Conservation (phyloP, 225 moss, liverwort and hornwort genomes). For the Pleurozium schreberi region DNA sequence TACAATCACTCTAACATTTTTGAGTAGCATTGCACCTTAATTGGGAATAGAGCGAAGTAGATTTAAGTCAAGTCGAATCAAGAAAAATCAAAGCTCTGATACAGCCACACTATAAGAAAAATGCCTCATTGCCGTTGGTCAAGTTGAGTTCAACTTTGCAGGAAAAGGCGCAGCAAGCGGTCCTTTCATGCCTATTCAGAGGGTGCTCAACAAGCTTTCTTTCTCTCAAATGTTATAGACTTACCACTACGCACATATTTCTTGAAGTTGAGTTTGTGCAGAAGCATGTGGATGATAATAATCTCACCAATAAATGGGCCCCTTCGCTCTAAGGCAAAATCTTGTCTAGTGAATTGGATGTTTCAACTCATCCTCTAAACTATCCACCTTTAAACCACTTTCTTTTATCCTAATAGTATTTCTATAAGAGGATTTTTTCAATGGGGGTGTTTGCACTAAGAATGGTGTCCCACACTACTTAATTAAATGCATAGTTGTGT, state of each 20-base stretch:
- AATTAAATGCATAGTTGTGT: too few relatives aligned
- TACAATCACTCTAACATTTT: not conserved
- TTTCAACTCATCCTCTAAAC: not conserved
- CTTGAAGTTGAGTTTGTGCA: too few relatives aligned
- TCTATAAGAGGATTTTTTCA: too few relatives aligned
- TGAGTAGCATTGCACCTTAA: not conserved
- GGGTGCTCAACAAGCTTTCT: not conserved
- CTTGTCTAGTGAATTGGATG: not conserved
- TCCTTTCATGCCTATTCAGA: not conserved
- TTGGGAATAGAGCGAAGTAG: not conserved
- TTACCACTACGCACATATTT: not conserved
- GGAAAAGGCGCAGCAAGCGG: not conserved
- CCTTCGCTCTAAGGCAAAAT: not conserved
- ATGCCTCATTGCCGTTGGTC: not conserved
- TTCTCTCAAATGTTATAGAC: not conserved
- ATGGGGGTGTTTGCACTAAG: too few relatives aligned
- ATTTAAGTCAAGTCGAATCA: not conserved
- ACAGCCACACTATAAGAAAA: not conserved
- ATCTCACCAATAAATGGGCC: not conserved
- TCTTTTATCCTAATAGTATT: not conserved
- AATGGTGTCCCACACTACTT: too few relatives aligned
- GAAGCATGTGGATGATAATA: not conserved
- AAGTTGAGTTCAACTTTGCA: not conserved
- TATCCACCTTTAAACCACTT: not conserved
- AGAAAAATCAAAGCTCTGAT: not conserved